Conservation (phyloP, 2,329 filamentous ascomycete species). For the Claviceps cyperi region DNA sequence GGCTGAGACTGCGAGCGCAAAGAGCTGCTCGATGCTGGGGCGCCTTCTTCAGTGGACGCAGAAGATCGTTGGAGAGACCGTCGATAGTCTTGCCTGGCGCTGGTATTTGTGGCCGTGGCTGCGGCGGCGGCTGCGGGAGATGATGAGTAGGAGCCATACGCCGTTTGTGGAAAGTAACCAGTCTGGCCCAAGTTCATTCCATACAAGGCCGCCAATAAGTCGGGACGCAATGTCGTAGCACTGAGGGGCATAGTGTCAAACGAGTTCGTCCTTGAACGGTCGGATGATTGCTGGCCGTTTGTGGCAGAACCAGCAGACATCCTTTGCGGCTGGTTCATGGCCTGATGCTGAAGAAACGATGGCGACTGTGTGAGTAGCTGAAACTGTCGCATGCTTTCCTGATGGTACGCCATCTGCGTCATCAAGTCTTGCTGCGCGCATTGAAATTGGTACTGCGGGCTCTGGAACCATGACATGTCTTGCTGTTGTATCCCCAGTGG, state of each 20-base stretch:
- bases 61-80: slow-evolving; percentile 41
- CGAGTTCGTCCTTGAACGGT: slow-evolving; percentile 46
- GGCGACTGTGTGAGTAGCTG: slow-evolving; percentile 22
- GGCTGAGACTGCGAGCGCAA: slow-evolving; percentile 54
- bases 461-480: slow-evolving; percentile 36
- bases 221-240: slow-evolving; percentile 38
- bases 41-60: slow-evolving; percentile 32
- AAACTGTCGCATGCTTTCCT: slow-evolving; percentile 22
- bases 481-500: slow-evolving; percentile 29
- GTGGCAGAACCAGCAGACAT: slow-evolving; percentile 13
- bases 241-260: slow-evolving; percentile 47
- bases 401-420: slow-evolving; percentile 25
- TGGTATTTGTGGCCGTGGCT: slow-evolving; percentile 27
- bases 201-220: slow-evolving; percentile 37
- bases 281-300: slow-evolving; percentile 19
- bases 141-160: slow-evolving; percentile 40
- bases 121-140: slow-evolving; percentile 38
- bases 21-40: slow-evolving; percentile 35
- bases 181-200: slow-evolving; percentile 25
- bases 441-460: slow-evolving; percentile 26
- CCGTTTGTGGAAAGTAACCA: slow-evolving; percentile 30
- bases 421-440: slow-evolving; percentile 25
- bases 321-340: slow-evolving; percentile 19
- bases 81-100: slow-evolving; percentile 36
- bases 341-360: slow-evolving; percentile 22